Conservation (phyloP, 2,329 filamentous ascomycete genomes). For the Fusarium mangiferae region DNA sequence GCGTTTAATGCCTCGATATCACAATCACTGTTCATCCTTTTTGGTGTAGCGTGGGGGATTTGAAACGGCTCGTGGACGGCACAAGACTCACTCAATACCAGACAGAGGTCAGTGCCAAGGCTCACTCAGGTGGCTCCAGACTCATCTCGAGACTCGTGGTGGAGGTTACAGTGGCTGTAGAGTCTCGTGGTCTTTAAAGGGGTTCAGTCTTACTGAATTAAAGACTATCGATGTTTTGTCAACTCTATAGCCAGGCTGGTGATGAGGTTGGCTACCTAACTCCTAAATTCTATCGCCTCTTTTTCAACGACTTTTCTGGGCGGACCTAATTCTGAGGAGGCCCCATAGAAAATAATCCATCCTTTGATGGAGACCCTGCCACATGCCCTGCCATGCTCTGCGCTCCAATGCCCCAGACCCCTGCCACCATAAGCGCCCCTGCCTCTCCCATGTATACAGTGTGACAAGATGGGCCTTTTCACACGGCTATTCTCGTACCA, state of each 20-base stretch:
- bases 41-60: slow-evolving; percentile 7
- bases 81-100: slow-evolving; percentile 8
- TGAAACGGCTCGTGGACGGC: slow-evolving; percentile 30
- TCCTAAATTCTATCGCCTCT: slow-evolving; percentile 24
- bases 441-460: slow-evolving; percentile 35
- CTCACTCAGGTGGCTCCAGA: slow-evolving; percentile 26
- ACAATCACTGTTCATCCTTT: not conserved
- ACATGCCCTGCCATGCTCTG: slow-evolving; percentile 15
- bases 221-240: not conserved
- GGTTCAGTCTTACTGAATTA: not conserved
- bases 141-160: slow-evolving; percentile 15
- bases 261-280: not conserved
- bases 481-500: slow-evolving; percentile 38
- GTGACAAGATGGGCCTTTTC: not conserved
- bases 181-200: not conserved
- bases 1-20: slow-evolving; percentile 7
- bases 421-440: slow-evolving; percentile 32
- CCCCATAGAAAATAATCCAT: slow-evolving; percentile 13
- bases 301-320: slow-evolving; percentile 25
- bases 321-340: not conserved
- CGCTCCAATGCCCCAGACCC: slow-evolving; percentile 9
- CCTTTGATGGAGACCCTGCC: slow-evolving; percentile 21
- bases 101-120: slow-evolving; percentile 26
- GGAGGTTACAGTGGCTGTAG: slow-evolving; percentile 9
- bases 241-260: slow-evolving; percentile 8